Conservation (phyloP, 768 basidiomycete species). For the Auricularia heimuer region DNA sequence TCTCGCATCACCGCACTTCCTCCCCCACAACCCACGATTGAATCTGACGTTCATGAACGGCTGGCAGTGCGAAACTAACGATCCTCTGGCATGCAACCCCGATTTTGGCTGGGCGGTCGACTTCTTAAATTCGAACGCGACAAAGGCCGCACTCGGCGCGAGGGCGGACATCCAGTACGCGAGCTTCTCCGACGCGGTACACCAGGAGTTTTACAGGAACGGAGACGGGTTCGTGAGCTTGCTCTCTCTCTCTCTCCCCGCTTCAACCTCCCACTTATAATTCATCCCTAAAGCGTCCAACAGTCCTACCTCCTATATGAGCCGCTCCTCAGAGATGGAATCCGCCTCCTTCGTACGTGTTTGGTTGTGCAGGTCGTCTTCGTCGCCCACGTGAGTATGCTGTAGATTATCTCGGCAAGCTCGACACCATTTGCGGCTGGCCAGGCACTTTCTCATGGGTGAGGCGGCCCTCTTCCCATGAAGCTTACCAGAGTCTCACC, state of each 20-base stretch:
- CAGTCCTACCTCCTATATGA: conserved; percentile 16
- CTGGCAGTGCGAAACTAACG: background rate
- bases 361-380: background rate
- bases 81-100: conserved; percentile 12
- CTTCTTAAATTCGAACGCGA: conserved; percentile 3
- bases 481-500: background rate
- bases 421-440: conserved; percentile 24
- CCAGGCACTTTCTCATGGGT: conserved; percentile 23
- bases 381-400: background rate
- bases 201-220: background rate
- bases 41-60: background rate
- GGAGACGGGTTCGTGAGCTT: conserved; percentile 6
- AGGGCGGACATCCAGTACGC: conserved; percentile 2
- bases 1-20: background rate
- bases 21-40: background rate
- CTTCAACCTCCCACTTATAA: background rate
- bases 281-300: conserved; percentile 7
- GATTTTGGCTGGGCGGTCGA: conserved; percentile 15
- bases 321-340: conserved; percentile 20
- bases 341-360: conserved; percentile 14
- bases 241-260: background rate
- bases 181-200: background rate
- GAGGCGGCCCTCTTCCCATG: conserved; percentile 4
- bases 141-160: conserved; percentile 6
- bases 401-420: conserved; percentile 22